Percentiles rank a stretch among this genome's conserved stretches.
These are phyloP conservation scores for Areca catechu DNA, from an alignment of 176 grass and related monocot species.

Conservation along the genomic window DNA sequence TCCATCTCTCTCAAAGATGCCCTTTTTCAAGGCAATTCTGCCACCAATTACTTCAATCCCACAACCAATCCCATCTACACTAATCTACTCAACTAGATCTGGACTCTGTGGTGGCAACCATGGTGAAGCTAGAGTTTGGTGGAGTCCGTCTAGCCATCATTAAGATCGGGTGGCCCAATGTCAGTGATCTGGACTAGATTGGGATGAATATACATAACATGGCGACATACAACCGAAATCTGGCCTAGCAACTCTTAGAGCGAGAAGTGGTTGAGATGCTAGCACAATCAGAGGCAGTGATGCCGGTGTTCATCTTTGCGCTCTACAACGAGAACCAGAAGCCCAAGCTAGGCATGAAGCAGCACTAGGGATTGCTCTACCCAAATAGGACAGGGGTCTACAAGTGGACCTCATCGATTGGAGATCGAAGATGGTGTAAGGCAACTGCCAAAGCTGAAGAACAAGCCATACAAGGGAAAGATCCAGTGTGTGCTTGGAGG, in stretches of 20 bases:
- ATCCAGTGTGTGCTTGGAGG: conserved; percentile 63
- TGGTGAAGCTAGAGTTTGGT: not conserved
- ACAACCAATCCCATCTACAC: too few species aligned
- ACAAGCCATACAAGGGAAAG: conserved; percentile 47
- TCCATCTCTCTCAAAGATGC: conserved; percentile 53
- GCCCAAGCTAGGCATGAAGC: conserved; percentile 45
- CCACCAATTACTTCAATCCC: conserved; percentile 37
- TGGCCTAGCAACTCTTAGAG: conserved; percentile 29
- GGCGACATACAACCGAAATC: conserved; percentile 67
- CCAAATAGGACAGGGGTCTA: conserved; percentile 44
- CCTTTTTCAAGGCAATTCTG: conserved; percentile 28
- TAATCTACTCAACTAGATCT: too few species aligned
- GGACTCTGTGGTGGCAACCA: too few species aligned
- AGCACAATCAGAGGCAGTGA: conserved; percentile 31
- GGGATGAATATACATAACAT: conserved; percentile 57
- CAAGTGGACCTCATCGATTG: conserved; percentile 50
- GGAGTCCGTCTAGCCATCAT: conserved; percentile 57
- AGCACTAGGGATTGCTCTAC: conserved; percentile 79
- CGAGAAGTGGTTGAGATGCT: conserved; percentile 38
- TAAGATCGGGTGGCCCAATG: conserved; percentile 90
- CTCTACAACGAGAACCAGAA: conserved; percentile 89
- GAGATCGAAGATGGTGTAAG: conserved; percentile 36
- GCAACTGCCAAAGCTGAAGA: conserved; percentile 39
- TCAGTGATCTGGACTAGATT: conserved; percentile 55
- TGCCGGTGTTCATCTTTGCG: conserved; percentile 77